These are phyloP conservation scores for Potentilla sterilis DNA, from an alignment of 306 rosid species.

Conservation along the genomic window DNA sequence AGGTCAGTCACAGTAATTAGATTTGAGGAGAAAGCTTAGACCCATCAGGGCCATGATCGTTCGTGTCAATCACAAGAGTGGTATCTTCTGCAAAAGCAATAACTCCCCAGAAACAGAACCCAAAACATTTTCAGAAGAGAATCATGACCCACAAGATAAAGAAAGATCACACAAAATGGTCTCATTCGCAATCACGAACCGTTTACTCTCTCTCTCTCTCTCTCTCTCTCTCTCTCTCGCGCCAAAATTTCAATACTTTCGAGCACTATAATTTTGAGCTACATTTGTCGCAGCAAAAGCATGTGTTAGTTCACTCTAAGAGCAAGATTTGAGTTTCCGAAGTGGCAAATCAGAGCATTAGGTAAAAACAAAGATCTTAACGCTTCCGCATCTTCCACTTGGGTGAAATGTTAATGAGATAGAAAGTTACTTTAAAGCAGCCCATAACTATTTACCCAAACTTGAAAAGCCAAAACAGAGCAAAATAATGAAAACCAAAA, in stretches of 20 bases:
- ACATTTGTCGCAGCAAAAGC: neutral
- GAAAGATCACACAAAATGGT: neutral
- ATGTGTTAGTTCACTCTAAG: neutral
- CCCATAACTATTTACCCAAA: neutral
- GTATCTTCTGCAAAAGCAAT: constrained; percentile 15
- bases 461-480: neutral
- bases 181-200: neutral
- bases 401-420: neutral
- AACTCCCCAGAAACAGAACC: constrained; percentile 1
- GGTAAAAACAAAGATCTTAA: neutral
- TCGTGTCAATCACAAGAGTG: neutral
- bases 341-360: neutral
- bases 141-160: neutral
- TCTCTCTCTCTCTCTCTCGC: too few relatives aligned
- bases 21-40: neutral
- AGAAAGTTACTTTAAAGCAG: neutral
- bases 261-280: neutral
- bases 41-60: neutral
- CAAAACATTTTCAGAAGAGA: neutral
- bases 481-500: neutral
- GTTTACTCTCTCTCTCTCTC: too few relatives aligned
- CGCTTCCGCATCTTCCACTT: neutral
- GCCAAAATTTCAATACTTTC: too few relatives aligned
- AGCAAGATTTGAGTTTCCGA: neutral
- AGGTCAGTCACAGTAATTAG: neutral